Percentiles rank a stretch among this genome's conserved stretches.
Evolutionary conservation across 108 stramenopile genomes (phyloP).

Genomic region (Craspedostauros australis): DNA sequence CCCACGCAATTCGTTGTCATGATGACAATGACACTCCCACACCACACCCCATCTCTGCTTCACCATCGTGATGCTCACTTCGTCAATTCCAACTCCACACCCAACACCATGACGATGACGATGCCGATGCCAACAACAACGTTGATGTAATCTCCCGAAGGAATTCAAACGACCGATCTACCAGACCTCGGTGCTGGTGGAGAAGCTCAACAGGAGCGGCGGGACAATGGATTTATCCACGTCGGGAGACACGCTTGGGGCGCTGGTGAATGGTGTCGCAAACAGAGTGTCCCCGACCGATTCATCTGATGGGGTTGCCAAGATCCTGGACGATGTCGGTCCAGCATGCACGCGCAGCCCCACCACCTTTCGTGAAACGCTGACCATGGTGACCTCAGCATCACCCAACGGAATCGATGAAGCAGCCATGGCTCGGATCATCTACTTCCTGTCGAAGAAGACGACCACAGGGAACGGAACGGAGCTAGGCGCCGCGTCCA

Average conservation of each 20-base stretch:
- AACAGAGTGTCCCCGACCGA: slow-evolving; percentile 25
- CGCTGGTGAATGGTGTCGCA: slow-evolving; percentile 24
- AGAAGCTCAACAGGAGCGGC: too few relatives aligned
- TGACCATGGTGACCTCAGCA: slow-evolving; percentile 41
- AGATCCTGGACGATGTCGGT: slow-evolving; percentile 80
- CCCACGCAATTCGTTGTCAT: too few relatives aligned
- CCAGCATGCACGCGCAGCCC: slow-evolving; percentile 71
- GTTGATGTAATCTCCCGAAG: too few relatives aligned
- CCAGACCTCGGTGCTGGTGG: too few relatives aligned
- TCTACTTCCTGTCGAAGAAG: slow-evolving; percentile 77
- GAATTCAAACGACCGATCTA: too few relatives aligned
- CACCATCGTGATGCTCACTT: not conserved
- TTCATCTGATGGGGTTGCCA: slow-evolving; percentile 45
- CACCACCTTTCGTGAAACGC: slow-evolving; percentile 67
- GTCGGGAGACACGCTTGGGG: slow-evolving; percentile 20
- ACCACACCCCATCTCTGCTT: too few relatives aligned
- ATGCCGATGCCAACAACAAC: not conserved
- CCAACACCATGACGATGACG: not conserved
- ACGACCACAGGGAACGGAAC: slow-evolving; percentile 29
- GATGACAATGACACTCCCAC: too few relatives aligned
- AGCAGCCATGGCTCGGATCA: slow-evolving; percentile 65
- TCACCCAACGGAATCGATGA: slow-evolving; percentile 48
- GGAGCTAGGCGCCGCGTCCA: slow-evolving; percentile 38
- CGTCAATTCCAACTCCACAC: not conserved
- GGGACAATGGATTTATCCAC: not conserved